phyloP scores from a whole-genome alignment of 2,329 filamentous ascomycete species.

The Bipolaris cookei region DNA sequence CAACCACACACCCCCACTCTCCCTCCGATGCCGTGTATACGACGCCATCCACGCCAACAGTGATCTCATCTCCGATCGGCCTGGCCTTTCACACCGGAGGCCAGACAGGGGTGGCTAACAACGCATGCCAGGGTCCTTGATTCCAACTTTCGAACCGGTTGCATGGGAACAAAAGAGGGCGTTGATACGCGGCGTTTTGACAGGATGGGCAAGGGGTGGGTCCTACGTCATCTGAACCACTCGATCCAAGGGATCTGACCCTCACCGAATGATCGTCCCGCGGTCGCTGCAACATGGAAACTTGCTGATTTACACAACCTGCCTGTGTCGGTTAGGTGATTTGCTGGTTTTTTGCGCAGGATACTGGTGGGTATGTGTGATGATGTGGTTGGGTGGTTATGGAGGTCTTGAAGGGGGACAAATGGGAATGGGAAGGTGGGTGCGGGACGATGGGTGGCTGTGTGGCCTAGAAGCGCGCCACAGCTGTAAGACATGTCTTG shows the following conservation, averaged over 20 bases:
- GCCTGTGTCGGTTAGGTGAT: neutral
- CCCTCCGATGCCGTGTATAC: neutral
- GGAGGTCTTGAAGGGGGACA: neutral
- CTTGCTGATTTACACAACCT: neutral
- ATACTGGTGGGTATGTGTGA: neutral
- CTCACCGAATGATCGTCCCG: neutral
- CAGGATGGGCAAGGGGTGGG: neutral
- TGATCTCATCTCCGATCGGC: slow-evolving; percentile 26
- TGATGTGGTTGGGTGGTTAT: neutral
- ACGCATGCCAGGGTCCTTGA: neutral
- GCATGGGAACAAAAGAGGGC: neutral
- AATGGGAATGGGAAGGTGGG: neutral
- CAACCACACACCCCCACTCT: slow-evolving; percentile 2
- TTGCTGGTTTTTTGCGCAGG: neutral
- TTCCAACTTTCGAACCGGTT: neutral
- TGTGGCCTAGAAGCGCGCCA: neutral
- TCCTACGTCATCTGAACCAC: slow-evolving; percentile 3
- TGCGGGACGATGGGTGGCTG: neutral
- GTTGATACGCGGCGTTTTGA: neutral
- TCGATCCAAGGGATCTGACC: neutral
- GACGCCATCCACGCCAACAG: slow-evolving; percentile 18
- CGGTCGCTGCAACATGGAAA: neutral
- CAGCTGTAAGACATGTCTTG: neutral
- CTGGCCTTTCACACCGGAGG: neutral
- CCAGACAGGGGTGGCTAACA: no score